Evolutionary conservation across 495 filamentous ascomycete species (phyloP), one percentile per base, ranked within the genome.

Genomic region (Eremomyces bilateralis): DNA sequence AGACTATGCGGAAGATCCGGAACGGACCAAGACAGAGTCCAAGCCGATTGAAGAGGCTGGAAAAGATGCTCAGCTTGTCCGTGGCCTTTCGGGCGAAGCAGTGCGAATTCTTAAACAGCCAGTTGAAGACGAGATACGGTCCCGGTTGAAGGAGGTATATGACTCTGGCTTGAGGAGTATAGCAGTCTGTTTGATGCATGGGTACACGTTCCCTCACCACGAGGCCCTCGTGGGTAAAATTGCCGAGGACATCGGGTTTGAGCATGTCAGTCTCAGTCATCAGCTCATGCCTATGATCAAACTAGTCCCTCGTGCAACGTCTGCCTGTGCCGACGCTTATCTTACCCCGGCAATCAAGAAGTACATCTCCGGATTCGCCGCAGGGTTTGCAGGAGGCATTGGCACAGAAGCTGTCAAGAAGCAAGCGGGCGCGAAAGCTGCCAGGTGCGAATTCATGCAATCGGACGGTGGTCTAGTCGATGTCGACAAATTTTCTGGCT

Each of bases 231-330:
- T 84, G 6, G 72, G 74, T 15, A 61, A 62, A 34, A 56, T 84
- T 13, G 79, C 76, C 0, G 57, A 51, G 41, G 69, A 80, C 35
- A 67, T 83, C 42, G 79, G 79, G 10, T 84, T 84, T 50, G 49
- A 62, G 22, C 73, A 83, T 48, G 67, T 95, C 53, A 66, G 71
- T 33, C 57, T 80, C 24, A 76, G 69, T 33, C 68, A 75, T 40
- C 67, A 80, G 51, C 60, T 81, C 19, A 91, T 92, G 71, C 88
- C 88, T 18, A 97, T 94, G 84, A 94, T 82, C 47, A 85, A 83
- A 50, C 56, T 83, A 4, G 75, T 83, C 0, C 76, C 85, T 18
- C 62, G 88, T 36, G 85, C 81, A 10, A 94, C 84, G 6, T 91
- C 80, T 12, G 80, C 88, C 6, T 90, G 82, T 19, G 88, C 85